Percentiles rank a stretch among this genome's conserved stretches.
Conservation (phyloP, 2,329 filamentous ascomycete species). For the Aspergillus sclerotialis region DNA sequence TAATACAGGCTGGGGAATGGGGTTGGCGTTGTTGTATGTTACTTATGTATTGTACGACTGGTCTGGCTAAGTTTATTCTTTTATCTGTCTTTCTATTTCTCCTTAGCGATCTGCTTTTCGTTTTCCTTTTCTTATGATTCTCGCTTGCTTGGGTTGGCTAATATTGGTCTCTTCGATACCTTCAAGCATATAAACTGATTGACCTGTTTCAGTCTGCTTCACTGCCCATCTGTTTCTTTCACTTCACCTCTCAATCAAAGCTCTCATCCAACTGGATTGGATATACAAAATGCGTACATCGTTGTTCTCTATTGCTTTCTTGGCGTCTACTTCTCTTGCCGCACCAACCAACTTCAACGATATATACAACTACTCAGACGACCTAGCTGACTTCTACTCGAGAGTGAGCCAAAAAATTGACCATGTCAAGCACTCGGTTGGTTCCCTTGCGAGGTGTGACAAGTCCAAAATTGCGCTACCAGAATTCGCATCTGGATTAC, state of each 20-base stretch:
- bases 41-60: background rate
- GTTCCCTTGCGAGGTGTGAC: conserved; percentile 23
- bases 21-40: background rate
- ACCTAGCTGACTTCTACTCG: conserved; percentile 33
- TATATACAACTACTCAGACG: conserved; percentile 33
- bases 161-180: background rate
- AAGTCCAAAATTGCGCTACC: conserved; percentile 28
- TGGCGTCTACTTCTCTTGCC: conserved; percentile 26
- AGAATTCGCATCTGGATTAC: conserved; percentile 53
- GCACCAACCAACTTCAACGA: conserved; percentile 27
- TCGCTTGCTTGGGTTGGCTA: background rate
- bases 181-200: background rate
- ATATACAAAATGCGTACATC: conserved; percentile 14
- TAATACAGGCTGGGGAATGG: background rate
- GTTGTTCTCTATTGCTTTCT: conserved; percentile 19
- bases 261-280: conserved; percentile 4
- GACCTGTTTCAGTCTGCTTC: background rate
- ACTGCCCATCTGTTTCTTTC: conserved; percentile 1
- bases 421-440: conserved; percentile 12
- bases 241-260: no score
- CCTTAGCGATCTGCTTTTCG: background rate
- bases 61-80: background rate
- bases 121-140: background rate
- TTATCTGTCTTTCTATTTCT: background rate
- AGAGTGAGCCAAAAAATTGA: conserved; percentile 34